Evolutionary conservation across 495 filamentous ascomycete genomes (phyloP).

Genomic region (Xanthoparmelia taractica): DNA sequence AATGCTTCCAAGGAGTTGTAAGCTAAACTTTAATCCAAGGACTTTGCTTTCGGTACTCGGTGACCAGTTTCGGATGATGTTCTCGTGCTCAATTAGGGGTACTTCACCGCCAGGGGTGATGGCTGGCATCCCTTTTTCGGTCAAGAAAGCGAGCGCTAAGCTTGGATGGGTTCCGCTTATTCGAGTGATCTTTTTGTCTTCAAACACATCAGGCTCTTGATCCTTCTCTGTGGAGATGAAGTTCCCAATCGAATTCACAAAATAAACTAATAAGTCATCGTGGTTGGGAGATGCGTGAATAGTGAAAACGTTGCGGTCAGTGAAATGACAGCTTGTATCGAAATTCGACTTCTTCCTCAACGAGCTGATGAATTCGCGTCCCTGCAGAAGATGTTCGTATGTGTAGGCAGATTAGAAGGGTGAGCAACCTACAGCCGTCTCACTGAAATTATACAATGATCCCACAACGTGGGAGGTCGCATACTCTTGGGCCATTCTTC

Average conservation of each 20-base stretch:
- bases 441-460: constrained; percentile 18
- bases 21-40: not conserved
- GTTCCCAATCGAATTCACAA: not conserved
- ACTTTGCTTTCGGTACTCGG: not conserved
- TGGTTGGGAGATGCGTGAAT: not conserved
- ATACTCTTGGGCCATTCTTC: not conserved
- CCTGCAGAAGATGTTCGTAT: constrained; percentile 1
- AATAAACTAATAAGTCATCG: not conserved
- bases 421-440: constrained; percentile 10
- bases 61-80: constrained; percentile 8
- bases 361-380: not conserved
- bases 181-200: not conserved
- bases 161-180: not conserved
- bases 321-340: not conserved
- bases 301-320: not conserved
- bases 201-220: not conserved
- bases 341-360: not conserved
- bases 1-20: constrained; percentile 1
- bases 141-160: not conserved
- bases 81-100: constrained; percentile 16
- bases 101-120: not conserved
- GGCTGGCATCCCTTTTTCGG: not conserved
- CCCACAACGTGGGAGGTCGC: constrained; percentile 14
- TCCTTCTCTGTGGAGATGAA: not conserved
- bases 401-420: not conserved